Evolutionary conservation across 805 yeast species (phyloP).

Genomic region (Cyberlindnera xylosilytica): DNA sequence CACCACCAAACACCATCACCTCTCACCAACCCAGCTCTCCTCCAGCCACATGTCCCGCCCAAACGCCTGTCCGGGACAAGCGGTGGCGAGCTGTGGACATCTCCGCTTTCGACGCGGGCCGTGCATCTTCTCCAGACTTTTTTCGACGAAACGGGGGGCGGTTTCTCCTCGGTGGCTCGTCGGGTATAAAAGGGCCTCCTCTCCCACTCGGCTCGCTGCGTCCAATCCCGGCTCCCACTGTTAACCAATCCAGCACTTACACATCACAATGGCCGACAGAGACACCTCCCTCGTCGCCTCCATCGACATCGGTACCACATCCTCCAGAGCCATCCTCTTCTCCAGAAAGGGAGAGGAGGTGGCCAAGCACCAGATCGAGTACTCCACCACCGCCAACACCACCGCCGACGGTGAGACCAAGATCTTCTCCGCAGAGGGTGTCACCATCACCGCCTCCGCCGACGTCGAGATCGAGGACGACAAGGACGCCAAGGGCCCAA

Average conservation of each 20-base stretch:
- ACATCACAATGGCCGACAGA: conserved; percentile 25
- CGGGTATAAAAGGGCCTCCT: conserved; percentile 5
- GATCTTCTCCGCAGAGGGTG: conserved; percentile 72
- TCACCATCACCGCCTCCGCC: conserved; percentile 55
- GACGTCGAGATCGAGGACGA: conserved; percentile 61
- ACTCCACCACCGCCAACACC: conserved; percentile 64
- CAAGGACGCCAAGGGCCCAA: conserved; percentile 48
- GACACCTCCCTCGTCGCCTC: conserved; percentile 48
- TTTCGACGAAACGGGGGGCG: conserved; percentile 1
- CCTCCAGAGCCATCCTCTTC: conserved; percentile 85
- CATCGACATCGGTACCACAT: conserved; percentile 89
- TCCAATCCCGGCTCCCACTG: no score
- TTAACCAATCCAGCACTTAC: background rate
- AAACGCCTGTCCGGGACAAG: conserved; percentile 3
- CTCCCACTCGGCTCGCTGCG: background rate
- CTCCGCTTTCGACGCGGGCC: conserved; percentile 11
- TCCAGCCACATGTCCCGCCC: background rate
- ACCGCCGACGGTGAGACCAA: conserved; percentile 47
- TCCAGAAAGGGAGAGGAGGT: conserved; percentile 69
- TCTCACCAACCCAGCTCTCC: no score
- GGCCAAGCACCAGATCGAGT: conserved; percentile 88
- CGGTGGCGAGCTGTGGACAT: conserved; percentile 4
- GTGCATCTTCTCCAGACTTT: conserved; percentile 16
- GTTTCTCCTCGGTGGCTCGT: conserved; percentile 1
- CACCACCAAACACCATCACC: no score